Evolutionary conservation across 345 rosid genomes (phyloP), one percentile per base, ranked within the genome.

Genomic region (Gossypium thurberi): DNA sequence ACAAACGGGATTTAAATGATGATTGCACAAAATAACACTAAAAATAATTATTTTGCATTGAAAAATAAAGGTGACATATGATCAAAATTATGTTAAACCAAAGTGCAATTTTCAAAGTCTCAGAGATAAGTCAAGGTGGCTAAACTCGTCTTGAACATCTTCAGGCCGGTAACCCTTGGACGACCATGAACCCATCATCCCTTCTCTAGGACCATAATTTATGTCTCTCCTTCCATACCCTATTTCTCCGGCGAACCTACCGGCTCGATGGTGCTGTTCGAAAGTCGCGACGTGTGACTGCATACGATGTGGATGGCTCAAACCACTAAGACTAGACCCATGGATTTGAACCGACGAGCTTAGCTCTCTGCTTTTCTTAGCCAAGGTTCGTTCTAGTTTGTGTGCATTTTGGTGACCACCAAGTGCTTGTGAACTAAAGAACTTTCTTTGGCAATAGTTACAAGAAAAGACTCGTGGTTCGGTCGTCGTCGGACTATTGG

Each of bases 341-440:
- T 78, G 83, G 72, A 81, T 40, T 23, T 59, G 48, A 21, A 73
- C 59, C 17, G 79, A 65, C 0, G 87, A 77, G 55, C 73, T 69
- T 33, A 82, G 77, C 75, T 89, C 93, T 37, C 89, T 80, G 75
- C 91, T 85, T 79, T 92, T 95, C 85, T 89, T 95, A 70, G 99
- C 97, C 8, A 95, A 80, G 13, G 97, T 95, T 78, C 97, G 80
- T 65, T 92, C 99, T 14, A 92, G 90, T 83, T 92, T 95, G 77
- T 92, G 99, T 23, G 98, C 99, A 81, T 95, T 95, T 82, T 95
- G 99, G 79, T 95, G 99, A 3, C 99, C 97, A 3, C 99, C 99
- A 23, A 95, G 94, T 10, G 99, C 99, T 81, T 95, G 99, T 23
- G 99, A 95, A 77, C 99, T 95, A 20, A 88, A 87, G 72, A 95